Percentiles rank a stretch among this genome's conserved stretches.
These are phyloP conservation scores for Phytophthora colocasiae DNA, from an alignment of 352 stramenopile species.

Conservation along the genomic window DNA sequence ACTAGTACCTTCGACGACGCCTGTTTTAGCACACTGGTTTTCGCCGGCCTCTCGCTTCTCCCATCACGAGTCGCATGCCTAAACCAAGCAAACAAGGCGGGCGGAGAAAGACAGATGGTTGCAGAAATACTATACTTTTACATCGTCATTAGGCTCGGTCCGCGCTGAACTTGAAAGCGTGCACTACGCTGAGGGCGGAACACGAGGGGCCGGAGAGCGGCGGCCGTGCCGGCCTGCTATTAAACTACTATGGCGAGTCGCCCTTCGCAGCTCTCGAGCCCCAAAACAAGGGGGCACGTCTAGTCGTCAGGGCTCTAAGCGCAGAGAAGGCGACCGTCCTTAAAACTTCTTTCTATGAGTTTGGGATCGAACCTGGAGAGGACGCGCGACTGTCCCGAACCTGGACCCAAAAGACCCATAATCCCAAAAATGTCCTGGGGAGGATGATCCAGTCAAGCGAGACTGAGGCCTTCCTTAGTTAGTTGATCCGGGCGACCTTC, in stretches of 20 bases:
- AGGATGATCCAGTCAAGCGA: constrained; percentile 1
- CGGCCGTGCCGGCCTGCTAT: constrained; percentile 20
- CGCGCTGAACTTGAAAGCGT: constrained; percentile 36
- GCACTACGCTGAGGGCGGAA: constrained; percentile 39
- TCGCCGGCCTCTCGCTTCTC: constrained; percentile 18
- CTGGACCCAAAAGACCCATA: constrained; percentile 15
- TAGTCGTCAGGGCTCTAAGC: constrained; percentile 8
- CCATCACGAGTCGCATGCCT: constrained; percentile 7
- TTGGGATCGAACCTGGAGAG: constrained; percentile 2
- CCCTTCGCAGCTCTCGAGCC: constrained; percentile 10
- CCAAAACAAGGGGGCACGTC: constrained; percentile 2
- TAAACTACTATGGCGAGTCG: constrained; percentile 28
- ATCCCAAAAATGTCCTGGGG: constrained; percentile 12
- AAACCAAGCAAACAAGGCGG: constrained; percentile 2
- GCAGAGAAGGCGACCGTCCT: constrained; percentile 9
- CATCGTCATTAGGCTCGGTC: constrained; percentile 24
- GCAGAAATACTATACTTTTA: constrained; percentile 44
- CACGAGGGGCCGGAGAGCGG: constrained; percentile 6
- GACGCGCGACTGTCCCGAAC: constrained; percentile 1
- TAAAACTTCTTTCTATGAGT: constrained; percentile 33
- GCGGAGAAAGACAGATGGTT: constrained; percentile 20
- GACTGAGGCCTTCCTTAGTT: constrained; percentile 17
- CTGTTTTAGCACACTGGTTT: constrained; percentile 37
- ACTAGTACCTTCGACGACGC: constrained; percentile 22
- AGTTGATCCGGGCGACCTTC: constrained; percentile 91